phyloP scores from a whole-genome alignment of 2,329 filamentous ascomycete species.

The Tricladium varicosporioides region DNA sequence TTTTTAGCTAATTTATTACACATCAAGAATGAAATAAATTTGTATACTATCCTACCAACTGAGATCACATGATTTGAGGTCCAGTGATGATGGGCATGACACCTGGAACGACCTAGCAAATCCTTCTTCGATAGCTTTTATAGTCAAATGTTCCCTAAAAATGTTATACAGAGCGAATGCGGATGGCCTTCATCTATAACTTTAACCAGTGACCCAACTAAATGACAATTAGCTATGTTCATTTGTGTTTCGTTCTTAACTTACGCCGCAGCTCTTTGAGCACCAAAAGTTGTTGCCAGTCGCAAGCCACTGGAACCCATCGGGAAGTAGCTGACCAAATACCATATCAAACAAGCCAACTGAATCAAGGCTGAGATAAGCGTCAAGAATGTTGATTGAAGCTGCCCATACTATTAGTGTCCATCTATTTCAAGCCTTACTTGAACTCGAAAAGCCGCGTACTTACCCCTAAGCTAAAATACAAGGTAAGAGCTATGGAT shows the following conservation, averaged over 20 bases:
- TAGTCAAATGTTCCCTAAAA: background rate
- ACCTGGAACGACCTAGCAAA: background rate
- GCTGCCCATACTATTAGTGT: constrained; percentile 47
- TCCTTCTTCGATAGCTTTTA: background rate
- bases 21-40: too few relatives aligned
- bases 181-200: background rate
- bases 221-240: background rate
- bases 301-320: constrained; percentile 90
- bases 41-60: too few relatives aligned
- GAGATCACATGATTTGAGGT: background rate
- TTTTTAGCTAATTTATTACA: too few relatives aligned
- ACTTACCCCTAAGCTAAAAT: constrained; percentile 90
- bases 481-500: constrained; percentile 84
- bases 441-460: background rate
- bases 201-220: constrained; percentile 76
- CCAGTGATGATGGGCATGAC: background rate
- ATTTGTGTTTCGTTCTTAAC: background rate
- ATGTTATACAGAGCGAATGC: background rate
- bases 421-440: background rate
- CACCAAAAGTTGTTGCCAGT: constrained; percentile 82
- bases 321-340: constrained; percentile 94
- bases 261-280: constrained; percentile 69
- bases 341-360: constrained; percentile 82
- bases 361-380: constrained; percentile 82
- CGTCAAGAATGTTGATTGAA: constrained; percentile 81